Evolutionary conservation across 202 grass and related monocot species (phyloP).

Genomic region (Sporobolus alterniflorus): DNA sequence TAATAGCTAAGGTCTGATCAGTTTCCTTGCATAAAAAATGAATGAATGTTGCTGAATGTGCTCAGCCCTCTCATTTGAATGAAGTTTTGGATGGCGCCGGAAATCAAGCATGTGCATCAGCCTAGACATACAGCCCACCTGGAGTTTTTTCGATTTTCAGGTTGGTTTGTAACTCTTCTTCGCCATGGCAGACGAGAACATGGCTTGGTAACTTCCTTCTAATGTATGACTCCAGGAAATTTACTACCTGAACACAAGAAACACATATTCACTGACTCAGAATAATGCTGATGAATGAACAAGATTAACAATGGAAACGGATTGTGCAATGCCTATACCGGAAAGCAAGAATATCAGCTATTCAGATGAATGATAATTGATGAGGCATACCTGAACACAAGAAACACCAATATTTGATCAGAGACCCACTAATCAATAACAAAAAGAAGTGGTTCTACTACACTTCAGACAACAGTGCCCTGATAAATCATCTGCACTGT

Average conservation of each 20-base stretch:
- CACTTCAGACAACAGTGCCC: not conserved
- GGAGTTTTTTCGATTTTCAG: conserved; percentile 42
- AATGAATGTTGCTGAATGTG: conserved; percentile 11
- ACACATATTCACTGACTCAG: not conserved
- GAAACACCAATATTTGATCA: conserved; percentile 13
- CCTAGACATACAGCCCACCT: conserved; percentile 73
- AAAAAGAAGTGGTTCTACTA: not conserved
- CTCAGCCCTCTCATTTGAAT: conserved; percentile 82
- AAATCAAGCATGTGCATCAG: conserved; percentile 90
- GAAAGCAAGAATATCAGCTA: not conserved
- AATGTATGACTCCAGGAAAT: conserved; percentile 1
- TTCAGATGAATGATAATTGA: conserved; percentile 2
- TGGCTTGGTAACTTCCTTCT: conserved; percentile 35
- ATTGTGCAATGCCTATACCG: not conserved
- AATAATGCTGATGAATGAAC: conserved; percentile 19
- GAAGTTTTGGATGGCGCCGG: conserved; percentile 66
- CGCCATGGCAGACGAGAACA: conserved; percentile 60
- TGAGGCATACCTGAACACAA: not conserved
- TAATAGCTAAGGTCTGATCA: conserved; percentile 7
- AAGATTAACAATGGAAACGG: not conserved
- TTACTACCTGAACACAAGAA: conserved; percentile 40
- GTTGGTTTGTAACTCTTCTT: conserved; percentile 55
- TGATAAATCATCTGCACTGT: conserved; percentile 4
- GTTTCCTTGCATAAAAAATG: not conserved
- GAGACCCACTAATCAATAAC: not conserved